Evolutionary conservation across 805 yeast genomes (phyloP).

Genomic region (Kockiozyma suomiensis): DNA sequence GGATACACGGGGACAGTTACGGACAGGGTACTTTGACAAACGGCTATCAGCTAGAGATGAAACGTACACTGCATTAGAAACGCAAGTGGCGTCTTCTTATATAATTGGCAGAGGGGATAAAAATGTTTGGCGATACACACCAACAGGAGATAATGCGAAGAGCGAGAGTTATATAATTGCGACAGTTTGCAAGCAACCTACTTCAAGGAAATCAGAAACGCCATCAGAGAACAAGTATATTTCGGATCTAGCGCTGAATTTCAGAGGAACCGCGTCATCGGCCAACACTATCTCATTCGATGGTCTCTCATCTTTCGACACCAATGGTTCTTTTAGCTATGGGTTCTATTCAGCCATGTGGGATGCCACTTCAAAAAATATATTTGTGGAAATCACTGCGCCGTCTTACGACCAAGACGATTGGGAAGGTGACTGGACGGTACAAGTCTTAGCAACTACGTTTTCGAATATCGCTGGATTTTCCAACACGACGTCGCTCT

Average conservation of each 20-base stretch:
- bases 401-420: slow-evolving; percentile 9
- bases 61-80: background rate
- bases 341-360: background rate
- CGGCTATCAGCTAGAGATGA: background rate
- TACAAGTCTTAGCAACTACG: slow-evolving; percentile 13
- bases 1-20: background rate
- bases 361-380: background rate
- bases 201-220: background rate
- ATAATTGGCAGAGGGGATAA: background rate
- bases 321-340: background rate
- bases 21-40: background rate
- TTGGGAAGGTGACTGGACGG: slow-evolving; percentile 23
- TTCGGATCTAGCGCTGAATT: background rate
- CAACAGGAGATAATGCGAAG: background rate
- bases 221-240: background rate
- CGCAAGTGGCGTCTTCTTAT: background rate
- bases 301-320: background rate
- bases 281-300: background rate
- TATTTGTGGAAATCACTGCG: slow-evolving; percentile 5
- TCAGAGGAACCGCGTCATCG: background rate
- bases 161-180: background rate
- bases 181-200: slow-evolving; percentile 2
- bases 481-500: background rate
- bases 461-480: background rate
- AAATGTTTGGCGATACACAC: background rate